Evolutionary conservation across 306 rosid genomes (phyloP).

Genomic region (Dalbergia oliveri): DNA sequence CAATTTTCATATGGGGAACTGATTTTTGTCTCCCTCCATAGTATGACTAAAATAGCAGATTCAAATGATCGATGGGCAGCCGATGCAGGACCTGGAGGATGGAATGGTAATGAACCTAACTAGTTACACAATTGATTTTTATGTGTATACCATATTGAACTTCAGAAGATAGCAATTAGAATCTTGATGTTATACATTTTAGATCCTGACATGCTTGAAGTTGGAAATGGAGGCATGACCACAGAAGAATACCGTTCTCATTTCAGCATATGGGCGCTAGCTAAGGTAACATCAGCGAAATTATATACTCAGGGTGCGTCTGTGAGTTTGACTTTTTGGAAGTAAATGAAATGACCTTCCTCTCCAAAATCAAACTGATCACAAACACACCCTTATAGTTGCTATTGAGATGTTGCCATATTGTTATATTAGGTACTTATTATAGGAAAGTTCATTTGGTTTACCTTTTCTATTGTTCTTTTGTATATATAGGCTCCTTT

Average conservation of each 20-base stretch:
- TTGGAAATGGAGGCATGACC: constrained; percentile 72
- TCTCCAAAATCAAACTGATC: too few species aligned
- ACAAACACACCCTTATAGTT: too few species aligned
- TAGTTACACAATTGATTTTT: neutral
- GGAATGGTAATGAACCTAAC: constrained; percentile 66
- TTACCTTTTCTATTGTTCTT: neutral
- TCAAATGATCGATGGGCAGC: constrained; percentile 73
- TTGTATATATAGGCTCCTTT: constrained; percentile 65
- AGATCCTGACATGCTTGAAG: constrained; percentile 80
- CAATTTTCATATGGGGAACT: constrained; percentile 7
- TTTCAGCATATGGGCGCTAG: constrained; percentile 71
- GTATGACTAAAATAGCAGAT: constrained; percentile 71
- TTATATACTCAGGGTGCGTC: too few species aligned
- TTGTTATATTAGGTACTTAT: too few species aligned
- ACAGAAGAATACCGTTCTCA: constrained; percentile 64
- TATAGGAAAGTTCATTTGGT: too few species aligned
- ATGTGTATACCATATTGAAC: neutral
- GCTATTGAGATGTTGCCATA: too few species aligned
- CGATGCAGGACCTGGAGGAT: constrained; percentile 74
- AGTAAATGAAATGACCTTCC: too few species aligned
- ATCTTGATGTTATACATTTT: neutral
- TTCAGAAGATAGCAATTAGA: neutral
- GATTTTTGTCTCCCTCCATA: neutral
- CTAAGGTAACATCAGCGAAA: constrained; percentile 46
- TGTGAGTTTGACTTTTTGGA: too few species aligned